These are phyloP conservation scores for Solanum stenotomum DNA, from an alignment of 257 asterid species.

Conservation along the genomic window DNA sequence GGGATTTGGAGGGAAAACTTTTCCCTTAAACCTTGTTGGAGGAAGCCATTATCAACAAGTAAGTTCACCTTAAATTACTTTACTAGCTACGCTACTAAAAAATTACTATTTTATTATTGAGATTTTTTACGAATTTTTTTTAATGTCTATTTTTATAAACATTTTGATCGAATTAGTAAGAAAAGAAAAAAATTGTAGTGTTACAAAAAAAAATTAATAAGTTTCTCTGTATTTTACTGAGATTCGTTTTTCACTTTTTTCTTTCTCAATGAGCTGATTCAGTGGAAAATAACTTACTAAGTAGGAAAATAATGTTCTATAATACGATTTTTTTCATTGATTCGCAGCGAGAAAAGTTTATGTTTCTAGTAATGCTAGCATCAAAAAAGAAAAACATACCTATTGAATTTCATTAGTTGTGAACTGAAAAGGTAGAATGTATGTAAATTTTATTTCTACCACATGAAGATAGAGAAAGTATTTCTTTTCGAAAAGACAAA, in stretches of 20 bases:
- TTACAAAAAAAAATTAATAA: background rate
- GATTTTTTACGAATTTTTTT: accelerated
- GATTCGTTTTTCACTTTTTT: too few species aligned
- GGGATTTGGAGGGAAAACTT: slow-evolving; percentile 21
- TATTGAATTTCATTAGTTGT: background rate
- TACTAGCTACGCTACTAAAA: too few species aligned
- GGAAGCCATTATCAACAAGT: slow-evolving; percentile 21
- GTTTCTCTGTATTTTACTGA: too few species aligned
- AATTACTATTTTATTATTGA: too few species aligned
- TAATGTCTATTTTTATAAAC: too few species aligned
- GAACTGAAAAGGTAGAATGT: background rate
- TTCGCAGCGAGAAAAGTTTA: background rate
- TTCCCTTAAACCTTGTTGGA: slow-evolving; percentile 41
- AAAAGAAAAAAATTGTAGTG: too few species aligned
- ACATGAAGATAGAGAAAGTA: background rate
- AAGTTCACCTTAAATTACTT: background rate
- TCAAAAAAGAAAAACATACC: background rate
- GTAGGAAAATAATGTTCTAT: too few species aligned
- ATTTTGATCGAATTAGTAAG: background rate
- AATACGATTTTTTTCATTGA: too few species aligned
- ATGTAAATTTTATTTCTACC: background rate
- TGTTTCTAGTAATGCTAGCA: background rate
- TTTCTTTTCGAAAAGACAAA: background rate
- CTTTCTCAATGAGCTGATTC: background rate
- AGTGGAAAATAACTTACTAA: background rate